Conservation (phyloP, 805 yeast genomes). For the Metschnikowia lochheadii region DNA sequence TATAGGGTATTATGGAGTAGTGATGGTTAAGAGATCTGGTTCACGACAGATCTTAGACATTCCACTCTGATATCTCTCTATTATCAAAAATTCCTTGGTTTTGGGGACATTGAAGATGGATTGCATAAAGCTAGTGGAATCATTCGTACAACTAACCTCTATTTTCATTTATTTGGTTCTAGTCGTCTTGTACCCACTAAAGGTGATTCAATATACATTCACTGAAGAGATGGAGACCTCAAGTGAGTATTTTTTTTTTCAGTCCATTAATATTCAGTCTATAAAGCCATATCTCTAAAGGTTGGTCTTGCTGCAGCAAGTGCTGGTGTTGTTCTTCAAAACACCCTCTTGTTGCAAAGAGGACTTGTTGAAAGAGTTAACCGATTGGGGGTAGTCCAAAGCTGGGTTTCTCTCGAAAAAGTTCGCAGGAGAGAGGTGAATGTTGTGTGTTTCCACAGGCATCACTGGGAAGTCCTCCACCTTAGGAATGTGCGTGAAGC, state of each 20-base stretch:
- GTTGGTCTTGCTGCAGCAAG: constrained; percentile 36
- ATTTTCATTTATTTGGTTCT: too few relatives aligned
- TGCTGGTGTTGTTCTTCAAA: constrained; percentile 16
- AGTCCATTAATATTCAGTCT: not conserved
- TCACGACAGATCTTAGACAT: too few relatives aligned
- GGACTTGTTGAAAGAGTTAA: constrained; percentile 64
- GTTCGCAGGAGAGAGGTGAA: constrained; percentile 63
- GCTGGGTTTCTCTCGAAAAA: constrained; percentile 79
- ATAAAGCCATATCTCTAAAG: constrained; percentile 15
- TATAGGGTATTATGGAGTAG: too few relatives aligned
- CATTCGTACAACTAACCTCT: too few relatives aligned
- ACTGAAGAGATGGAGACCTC: too few relatives aligned
- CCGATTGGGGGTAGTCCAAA: constrained; percentile 70
- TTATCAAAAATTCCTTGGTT: too few relatives aligned
- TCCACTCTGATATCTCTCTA: too few relatives aligned
- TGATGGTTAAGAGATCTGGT: too few relatives aligned
- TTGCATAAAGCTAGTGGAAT: too few relatives aligned
- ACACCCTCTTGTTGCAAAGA: constrained; percentile 29
- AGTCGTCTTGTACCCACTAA: too few relatives aligned
- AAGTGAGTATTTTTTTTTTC: not conserved
- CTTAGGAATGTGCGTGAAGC: constrained; percentile 77
- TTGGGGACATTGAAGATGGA: too few relatives aligned
- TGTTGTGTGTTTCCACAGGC: constrained; percentile 75
- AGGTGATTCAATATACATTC: too few relatives aligned
- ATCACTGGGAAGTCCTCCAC: constrained; percentile 87